phyloP scores from a whole-genome alignment of 352 stramenopile species.

The Phytopythium mirpurense region DNA sequence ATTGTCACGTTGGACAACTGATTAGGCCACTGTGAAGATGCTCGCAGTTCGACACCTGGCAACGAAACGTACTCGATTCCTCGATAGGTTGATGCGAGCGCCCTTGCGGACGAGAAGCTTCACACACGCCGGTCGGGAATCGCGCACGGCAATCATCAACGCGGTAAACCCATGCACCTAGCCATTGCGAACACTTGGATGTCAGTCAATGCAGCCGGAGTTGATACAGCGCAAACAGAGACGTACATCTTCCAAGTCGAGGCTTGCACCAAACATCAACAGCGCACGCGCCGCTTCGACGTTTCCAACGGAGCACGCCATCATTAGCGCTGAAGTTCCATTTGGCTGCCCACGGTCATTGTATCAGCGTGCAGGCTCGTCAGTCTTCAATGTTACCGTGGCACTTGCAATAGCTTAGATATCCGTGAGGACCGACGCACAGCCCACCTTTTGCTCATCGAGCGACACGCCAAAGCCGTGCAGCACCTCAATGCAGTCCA shows the following conservation, averaged over 20 bases:
- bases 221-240: not conserved
- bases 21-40: constrained; percentile 8
- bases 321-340: constrained; percentile 76
- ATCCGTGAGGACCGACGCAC: too few species aligned
- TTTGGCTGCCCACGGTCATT: constrained; percentile 74
- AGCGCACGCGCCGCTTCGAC: constrained; percentile 74
- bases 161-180: constrained; percentile 81
- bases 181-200: not conserved
- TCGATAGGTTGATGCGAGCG: constrained; percentile 74
- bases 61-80: constrained; percentile 52
- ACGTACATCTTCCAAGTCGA: constrained; percentile 80
- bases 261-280: constrained; percentile 80
- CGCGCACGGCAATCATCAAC: constrained; percentile 75
- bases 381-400: too few species aligned
- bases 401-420: too few species aligned
- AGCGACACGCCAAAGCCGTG: constrained; percentile 76
- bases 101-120: constrained; percentile 77
- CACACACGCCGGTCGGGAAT: constrained; percentile 57
- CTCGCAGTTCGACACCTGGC: not conserved
- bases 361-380: too few species aligned
- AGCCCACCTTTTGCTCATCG: constrained; percentile 74
- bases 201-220: not conserved
- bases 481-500: constrained; percentile 80
- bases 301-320: constrained; percentile 82
- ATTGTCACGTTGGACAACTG: not conserved